A percentile compares a stretch with the other conserved stretches of the same genome.
These are phyloP conservation scores for Ganoderma multipileum DNA, from an alignment of 1,284 basidiomycete species.

Conservation along the genomic window DNA sequence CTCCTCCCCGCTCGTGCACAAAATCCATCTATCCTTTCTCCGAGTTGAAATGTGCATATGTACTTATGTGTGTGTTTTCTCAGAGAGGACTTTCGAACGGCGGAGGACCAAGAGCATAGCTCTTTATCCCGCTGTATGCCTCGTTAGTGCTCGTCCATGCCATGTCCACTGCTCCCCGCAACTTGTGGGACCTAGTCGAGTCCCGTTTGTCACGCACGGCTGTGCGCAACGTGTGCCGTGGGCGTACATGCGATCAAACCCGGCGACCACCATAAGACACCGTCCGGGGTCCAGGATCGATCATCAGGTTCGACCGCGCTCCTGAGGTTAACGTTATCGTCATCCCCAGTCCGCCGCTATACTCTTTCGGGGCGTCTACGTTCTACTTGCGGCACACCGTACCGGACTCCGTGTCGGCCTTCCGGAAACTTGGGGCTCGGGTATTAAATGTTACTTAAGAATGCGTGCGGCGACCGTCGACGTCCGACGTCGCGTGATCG, in stretches of 20 bases:
- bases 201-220: not conserved
- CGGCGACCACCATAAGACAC: not conserved
- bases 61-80: not conserved
- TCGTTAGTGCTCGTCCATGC: not conserved
- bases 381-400: not conserved
- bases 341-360: not conserved
- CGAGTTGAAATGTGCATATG: not conserved
- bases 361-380: not conserved
- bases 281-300: not conserved
- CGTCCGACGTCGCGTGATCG: not conserved
- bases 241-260: not conserved
- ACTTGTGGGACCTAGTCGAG: not conserved
- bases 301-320: not conserved
- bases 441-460: not conserved
- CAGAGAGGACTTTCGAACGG: not conserved
- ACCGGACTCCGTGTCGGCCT: not conserved
- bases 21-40: no score
- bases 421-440: not conserved
- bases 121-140: not conserved
- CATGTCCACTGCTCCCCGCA: not conserved
- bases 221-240: not conserved
- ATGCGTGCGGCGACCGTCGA: not conserved
- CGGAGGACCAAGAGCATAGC: not conserved
- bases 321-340: not conserved
- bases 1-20: not conserved